phyloP scores from a whole-genome alignment of 495 filamentous ascomycete genomes.

The Penicillium coffeae region DNA sequence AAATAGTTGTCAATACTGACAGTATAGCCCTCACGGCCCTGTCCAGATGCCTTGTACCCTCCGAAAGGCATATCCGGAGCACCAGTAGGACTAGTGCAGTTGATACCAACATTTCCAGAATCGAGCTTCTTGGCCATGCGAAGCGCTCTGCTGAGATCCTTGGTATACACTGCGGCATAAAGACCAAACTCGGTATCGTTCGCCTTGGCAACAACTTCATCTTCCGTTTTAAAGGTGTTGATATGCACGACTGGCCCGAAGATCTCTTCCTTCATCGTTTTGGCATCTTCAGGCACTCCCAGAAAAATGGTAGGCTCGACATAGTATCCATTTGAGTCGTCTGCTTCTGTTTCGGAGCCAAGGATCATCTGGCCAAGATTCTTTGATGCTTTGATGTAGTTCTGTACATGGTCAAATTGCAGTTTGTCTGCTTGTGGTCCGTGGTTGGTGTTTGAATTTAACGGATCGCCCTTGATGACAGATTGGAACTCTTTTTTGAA shows the following conservation, averaged over 20 bases:
- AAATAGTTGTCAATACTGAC: constrained; percentile 39
- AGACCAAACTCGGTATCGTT: constrained; percentile 42
- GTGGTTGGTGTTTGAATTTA: constrained; percentile 73
- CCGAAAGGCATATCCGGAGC: constrained; percentile 45
- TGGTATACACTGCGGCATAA: constrained; percentile 44
- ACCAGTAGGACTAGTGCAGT: constrained; percentile 37
- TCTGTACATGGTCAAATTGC: constrained; percentile 84
- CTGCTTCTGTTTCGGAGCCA: constrained; percentile 4
- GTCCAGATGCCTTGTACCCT: constrained; percentile 49
- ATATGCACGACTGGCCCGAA: constrained; percentile 46
- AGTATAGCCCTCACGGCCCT: constrained; percentile 43
- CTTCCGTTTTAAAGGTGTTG: constrained; percentile 35
- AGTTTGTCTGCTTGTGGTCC: constrained; percentile 82
- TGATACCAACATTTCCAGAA: constrained; percentile 50
- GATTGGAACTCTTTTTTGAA: constrained; percentile 63
- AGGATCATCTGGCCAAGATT: constrained; percentile 48
- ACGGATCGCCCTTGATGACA: constrained; percentile 71
- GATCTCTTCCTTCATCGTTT: constrained; percentile 40
- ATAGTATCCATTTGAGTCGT: constrained; percentile 35
- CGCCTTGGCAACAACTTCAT: constrained; percentile 36
- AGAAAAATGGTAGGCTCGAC: constrained; percentile 45
- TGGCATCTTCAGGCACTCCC: constrained; percentile 28
- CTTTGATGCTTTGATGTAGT: constrained; percentile 78
- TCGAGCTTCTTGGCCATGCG: constrained; percentile 46
- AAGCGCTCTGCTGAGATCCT: constrained; percentile 44